These are phyloP conservation scores for Stygiomarasmius scandens DNA, from an alignment of 1,284 basidiomycete genomes.

Conservation along the genomic window DNA sequence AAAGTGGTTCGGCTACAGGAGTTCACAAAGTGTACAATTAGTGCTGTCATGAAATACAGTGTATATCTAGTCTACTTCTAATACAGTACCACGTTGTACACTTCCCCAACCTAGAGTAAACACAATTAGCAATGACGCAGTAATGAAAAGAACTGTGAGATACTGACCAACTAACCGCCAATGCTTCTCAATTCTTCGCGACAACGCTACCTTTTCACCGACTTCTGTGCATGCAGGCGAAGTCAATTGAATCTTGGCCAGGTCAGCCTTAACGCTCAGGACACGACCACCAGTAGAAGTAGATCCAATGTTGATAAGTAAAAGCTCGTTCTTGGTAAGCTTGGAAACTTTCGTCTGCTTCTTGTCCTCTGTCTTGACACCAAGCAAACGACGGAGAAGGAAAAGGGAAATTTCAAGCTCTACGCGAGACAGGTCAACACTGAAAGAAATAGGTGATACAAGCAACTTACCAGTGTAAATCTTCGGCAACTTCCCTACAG, in stretches of 20 bases:
- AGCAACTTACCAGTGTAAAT: constrained; percentile 85
- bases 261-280: constrained; percentile 87
- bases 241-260: constrained; percentile 91
- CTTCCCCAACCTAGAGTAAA: constrained; percentile 52
- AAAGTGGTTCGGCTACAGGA: too few relatives aligned
- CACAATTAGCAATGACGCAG: constrained; percentile 8
- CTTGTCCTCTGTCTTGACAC: constrained; percentile 98
- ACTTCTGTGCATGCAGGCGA: constrained; percentile 93
- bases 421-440: constrained; percentile 30
- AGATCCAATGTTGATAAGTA: constrained; percentile 93
- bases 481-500: constrained; percentile 90
- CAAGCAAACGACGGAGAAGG: constrained; percentile 92
- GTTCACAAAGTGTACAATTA: too few relatives aligned
- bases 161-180: constrained; percentile 86
- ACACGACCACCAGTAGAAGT: constrained; percentile 94
- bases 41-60: neutral
- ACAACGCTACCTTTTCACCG: constrained; percentile 93
- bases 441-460: neutral
- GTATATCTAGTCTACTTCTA: constrained; percentile 50
- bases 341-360: constrained; percentile 97
- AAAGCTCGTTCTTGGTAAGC: constrained; percentile 89
- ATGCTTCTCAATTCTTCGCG: constrained; percentile 95
- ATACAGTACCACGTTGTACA: constrained; percentile 52
- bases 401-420: constrained; percentile 92
- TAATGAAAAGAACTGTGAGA: neutral